Conservation (phyloP, 202 grass and related monocot species). For the Zizania palustris region DNA sequence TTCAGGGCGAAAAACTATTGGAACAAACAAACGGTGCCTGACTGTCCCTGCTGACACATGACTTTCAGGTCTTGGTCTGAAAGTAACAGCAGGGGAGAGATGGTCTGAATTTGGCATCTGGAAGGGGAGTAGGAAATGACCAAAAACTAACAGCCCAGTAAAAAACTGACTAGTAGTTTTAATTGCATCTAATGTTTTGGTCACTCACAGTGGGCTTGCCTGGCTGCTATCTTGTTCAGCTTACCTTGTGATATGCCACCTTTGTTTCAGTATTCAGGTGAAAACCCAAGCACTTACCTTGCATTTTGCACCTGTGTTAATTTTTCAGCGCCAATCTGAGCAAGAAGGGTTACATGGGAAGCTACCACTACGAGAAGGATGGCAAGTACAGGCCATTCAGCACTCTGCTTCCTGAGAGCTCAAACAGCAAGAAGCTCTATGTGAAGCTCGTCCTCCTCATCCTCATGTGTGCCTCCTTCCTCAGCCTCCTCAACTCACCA, state of each 20-base stretch:
- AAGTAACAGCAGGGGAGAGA: neutral
- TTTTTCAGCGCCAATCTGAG: slow-evolving; percentile 29
- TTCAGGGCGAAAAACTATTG: too few relatives aligned
- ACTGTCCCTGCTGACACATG: slow-evolving; percentile 23
- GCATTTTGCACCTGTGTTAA: neutral
- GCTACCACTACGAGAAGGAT: slow-evolving; percentile 47
- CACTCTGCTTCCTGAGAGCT: slow-evolving; percentile 41
- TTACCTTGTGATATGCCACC: neutral
- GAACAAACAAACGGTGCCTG: too few relatives aligned
- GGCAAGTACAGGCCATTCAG: slow-evolving; percentile 41
- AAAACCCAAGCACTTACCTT: slow-evolving; percentile 3
- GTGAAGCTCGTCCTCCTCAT: slow-evolving; percentile 61
- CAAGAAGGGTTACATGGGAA: slow-evolving; percentile 49
- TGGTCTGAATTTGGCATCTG: neutral
- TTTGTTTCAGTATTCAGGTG: neutral
- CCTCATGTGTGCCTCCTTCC: slow-evolving; percentile 61
- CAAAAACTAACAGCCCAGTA: neutral
- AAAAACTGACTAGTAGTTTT: neutral
- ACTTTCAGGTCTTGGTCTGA: slow-evolving; percentile 40
- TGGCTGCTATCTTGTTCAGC: neutral
- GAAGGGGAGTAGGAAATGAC: too few relatives aligned
- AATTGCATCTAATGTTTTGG: too few relatives aligned
- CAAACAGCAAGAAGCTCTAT: slow-evolving; percentile 48
- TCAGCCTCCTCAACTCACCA: slow-evolving; percentile 63
- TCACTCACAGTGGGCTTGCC: too few relatives aligned